Percentiles rank a stretch among this genome's conserved stretches.
Conservation (phyloP, 306 rosid species). For the Alnus rubra region DNA sequence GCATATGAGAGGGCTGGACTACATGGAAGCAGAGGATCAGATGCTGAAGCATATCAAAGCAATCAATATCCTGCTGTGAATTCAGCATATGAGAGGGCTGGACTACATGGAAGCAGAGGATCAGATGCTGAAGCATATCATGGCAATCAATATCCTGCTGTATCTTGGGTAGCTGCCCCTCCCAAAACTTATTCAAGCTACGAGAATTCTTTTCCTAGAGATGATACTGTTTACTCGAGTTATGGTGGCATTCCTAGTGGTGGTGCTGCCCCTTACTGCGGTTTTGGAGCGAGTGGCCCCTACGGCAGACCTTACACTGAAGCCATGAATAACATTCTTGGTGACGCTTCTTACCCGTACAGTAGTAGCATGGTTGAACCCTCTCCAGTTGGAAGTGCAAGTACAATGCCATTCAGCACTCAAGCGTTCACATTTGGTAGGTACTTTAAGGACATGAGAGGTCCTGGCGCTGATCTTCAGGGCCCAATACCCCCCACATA, state of each 20-base stretch:
- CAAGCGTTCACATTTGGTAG: background rate
- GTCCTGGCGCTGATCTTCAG: conserved; percentile 2
- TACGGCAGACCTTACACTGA: conserved; percentile 14
- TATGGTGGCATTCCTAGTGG: conserved; percentile 14
- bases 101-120: conserved; percentile 23
- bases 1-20: conserved; percentile 10
- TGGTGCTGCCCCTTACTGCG: conserved; percentile 7
- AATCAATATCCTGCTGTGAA: conserved; percentile 23
- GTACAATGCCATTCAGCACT: conserved; percentile 10
- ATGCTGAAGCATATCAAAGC: conserved; percentile 33
- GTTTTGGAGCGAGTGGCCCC: conserved; percentile 17
- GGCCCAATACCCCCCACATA: background rate
- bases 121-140: conserved; percentile 34
- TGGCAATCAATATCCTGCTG: conserved; percentile 27
- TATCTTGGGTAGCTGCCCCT: conserved; percentile 18
- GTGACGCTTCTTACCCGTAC: conserved; percentile 21
- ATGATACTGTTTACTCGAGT: conserved; percentile 16
- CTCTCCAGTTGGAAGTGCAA: conserved; percentile 20
- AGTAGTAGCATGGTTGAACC: conserved; percentile 27
- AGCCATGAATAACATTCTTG: conserved; percentile 8
- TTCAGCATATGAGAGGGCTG: conserved; percentile 4
- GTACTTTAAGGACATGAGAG: conserved; percentile 22
- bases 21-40: conserved; percentile 26
- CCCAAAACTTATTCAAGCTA: conserved; percentile 20
- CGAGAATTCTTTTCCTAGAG: conserved; percentile 21